Percentiles rank a stretch among this genome's conserved stretches.
Conservation (phyloP, 768 basidiomycete species). For the Myochromella boudieri region DNA sequence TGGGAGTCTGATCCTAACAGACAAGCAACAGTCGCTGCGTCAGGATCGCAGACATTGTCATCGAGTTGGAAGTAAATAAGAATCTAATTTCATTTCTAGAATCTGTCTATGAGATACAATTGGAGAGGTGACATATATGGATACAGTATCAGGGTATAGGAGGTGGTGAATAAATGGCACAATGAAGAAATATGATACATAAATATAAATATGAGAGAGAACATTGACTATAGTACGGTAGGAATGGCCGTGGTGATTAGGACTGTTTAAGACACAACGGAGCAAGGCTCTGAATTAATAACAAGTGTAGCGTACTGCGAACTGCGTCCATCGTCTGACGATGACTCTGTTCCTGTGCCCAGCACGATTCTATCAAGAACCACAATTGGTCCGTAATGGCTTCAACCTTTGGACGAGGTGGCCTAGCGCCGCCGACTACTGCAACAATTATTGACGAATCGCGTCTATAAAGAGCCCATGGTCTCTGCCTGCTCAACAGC, state of each 20-base stretch:
- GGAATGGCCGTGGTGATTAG: no score
- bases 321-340: constrained; percentile 5
- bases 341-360: constrained; percentile 2
- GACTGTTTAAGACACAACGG: no score
- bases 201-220: no score
- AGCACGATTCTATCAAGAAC: constrained; percentile 12
- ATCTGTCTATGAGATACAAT: neutral
- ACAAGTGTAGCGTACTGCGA: constrained; percentile 2
- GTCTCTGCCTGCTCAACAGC: constrained; percentile 7
- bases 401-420: constrained; percentile 9
- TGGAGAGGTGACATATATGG: neutral
- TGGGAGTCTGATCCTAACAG: constrained; percentile 69
- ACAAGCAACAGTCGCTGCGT: constrained; percentile 38
- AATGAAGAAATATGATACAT: no score
- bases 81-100: no score
- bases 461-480: constrained; percentile 1
- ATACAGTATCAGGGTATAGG: neutral
- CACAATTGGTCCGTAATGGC: constrained; percentile 15
- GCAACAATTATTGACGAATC: constrained; percentile 3
- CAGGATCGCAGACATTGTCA: constrained; percentile 39
- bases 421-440: constrained; percentile 1
- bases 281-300: no score
- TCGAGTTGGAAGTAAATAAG: constrained; percentile 48
- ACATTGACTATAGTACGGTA: no score
- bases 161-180: no score